Base-by-base conservation (phyloP, 495 filamentous ascomycete species). In the Hypoxylon intermedium region DNA sequence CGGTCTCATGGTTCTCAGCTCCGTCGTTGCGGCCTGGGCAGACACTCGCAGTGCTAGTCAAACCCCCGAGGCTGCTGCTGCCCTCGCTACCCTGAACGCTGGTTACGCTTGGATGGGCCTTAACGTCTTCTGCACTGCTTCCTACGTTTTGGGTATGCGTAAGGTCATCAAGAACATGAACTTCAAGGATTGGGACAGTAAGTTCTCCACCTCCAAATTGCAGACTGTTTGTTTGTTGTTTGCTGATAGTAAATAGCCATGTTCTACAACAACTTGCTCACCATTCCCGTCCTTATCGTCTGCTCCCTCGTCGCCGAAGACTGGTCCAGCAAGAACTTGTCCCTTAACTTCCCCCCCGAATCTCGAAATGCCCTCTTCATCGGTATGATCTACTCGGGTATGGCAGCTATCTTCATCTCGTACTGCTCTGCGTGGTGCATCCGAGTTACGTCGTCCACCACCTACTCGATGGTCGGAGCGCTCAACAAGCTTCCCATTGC, bases 201-300 rank as follows among this genome's bases (percentile, higher is more conserved):
- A 76, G 93, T 84, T 21, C 20, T 44, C 45, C 2, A 12, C 12
- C 19, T 34, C 13, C 16, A 5, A 0, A 9, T 23, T 12, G n/a
- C n/a, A n/a, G n/a, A n/a, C n/a, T n/a, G n/a, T n/a, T n/a, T n/a
- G n/a, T 20, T 16, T 18, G 26, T 31, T 51, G 20, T 30, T 40
- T 61, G 58, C 77, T 82, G 68, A 79, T 66, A 11, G 21, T 43
- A 16, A 30, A 20, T 63, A 98, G 93, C 93, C 62, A 98, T 98
- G 94, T 99, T 93, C 78, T 99, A 99, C 82, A 99, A 99, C 85
- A 99, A 99, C 75, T 84, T 99, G 38, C 86, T 99, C 57, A 96
- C 92, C 18, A 97, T 99, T 58, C 94, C 94, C 46, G 88, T 98
- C 63, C 85, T 99, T 21, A 72, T 97, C 45, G 75, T 90, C 60